Evolutionary conservation across 495 filamentous ascomycete genomes (phyloP), one percentile per base, ranked within the genome.

Genomic region (Podospora australis): DNA sequence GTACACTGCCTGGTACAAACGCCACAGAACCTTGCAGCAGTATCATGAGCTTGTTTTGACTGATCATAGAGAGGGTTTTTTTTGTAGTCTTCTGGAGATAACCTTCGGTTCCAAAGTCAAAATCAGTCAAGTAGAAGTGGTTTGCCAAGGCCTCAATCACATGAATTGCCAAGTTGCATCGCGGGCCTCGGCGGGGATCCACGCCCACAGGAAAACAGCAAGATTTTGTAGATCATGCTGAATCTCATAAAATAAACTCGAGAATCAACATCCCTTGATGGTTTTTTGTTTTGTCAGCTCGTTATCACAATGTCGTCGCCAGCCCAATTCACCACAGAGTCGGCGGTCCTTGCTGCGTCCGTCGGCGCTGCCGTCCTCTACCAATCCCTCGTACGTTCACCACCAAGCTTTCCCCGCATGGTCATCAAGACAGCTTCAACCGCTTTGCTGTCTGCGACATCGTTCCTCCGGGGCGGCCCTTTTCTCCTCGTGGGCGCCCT

Each of bases 341-440:
- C 26, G 25, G 40, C 43, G 8, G 22, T 57, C n/a, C 55, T 64
- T 6, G 36, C 48, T n/a, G 44, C 52, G 26, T 61, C 58, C 1
- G 7, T 59, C 17, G 49, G 39, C 28, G 22, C 53, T 0, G 36
- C 52, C 14, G 10, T 58, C 10, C 9, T 55, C 34, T 64, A 61
- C 45, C 22, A 35, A 41, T 16, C 44, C 61, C 3, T 47, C 5
- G 41, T 59, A 25, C 53, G 49, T 20, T 34, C 44, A 2, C 36
- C 23, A n/a, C 56, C 62, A 0, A 48, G 36, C 24, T 10, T 6
- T 6, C 17, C 39, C 22, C 62, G 62, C 34, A 54, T 47, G 43
- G 6, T 46, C 19, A 53, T 46, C 34, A 64, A 64, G 42, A 59
- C 62, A 1, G 19, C 44, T 10, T 62, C 62, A 1, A 64, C 59